A percentile compares a stretch with the other conserved stretches of the same genome.
Evolutionary conservation across 1,284 basidiomycete genomes (phyloP).

Genomic region (Naganishia sp.): DNA sequence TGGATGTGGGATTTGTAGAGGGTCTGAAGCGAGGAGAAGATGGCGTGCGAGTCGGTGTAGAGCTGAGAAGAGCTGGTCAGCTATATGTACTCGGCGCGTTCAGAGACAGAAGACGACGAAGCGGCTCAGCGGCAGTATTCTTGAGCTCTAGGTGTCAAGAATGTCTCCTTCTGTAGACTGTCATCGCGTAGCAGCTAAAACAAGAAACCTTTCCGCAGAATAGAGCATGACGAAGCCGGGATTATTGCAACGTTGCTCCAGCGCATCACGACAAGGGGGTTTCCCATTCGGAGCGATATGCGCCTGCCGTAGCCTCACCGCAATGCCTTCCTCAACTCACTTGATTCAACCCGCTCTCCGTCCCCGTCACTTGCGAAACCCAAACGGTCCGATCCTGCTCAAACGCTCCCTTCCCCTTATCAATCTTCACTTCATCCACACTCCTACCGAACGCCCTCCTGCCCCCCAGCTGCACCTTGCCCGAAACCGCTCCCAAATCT

Average conservation of each 20-base stretch:
- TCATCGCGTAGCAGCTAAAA: too few relatives aligned
- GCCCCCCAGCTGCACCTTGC: slow-evolving; percentile 9
- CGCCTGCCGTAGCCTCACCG: too few relatives aligned
- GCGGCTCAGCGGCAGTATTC: too few relatives aligned
- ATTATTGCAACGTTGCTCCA: too few relatives aligned
- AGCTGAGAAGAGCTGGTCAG: slow-evolving; percentile 38
- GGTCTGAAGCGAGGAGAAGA: slow-evolving; percentile 49
- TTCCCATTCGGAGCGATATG: too few relatives aligned
- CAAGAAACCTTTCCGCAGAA: too few relatives aligned
- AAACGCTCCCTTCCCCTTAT: slow-evolving; percentile 27
- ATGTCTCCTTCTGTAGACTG: too few relatives aligned
- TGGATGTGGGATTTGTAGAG: slow-evolving; percentile 25
- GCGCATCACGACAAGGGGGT: too few relatives aligned
- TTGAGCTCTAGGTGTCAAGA: too few relatives aligned
- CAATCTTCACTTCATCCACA: slow-evolving; percentile 9
- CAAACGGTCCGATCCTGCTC: slow-evolving; percentile 36
- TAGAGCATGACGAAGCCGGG: too few relatives aligned
- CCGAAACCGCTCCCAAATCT: not conserved
- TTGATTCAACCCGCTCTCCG: slow-evolving; percentile 32
- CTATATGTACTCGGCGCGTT: too few relatives aligned
- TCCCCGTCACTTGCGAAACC: slow-evolving; percentile 31
- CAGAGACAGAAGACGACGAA: too few relatives aligned
- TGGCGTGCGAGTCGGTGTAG: slow-evolving; percentile 51
- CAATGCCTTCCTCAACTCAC: slow-evolving; percentile 28
- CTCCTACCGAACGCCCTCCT: slow-evolving; percentile 13